Evolutionary conservation across 257 asterid species (phyloP).

Genomic region (Thymus quinquecostatus): DNA sequence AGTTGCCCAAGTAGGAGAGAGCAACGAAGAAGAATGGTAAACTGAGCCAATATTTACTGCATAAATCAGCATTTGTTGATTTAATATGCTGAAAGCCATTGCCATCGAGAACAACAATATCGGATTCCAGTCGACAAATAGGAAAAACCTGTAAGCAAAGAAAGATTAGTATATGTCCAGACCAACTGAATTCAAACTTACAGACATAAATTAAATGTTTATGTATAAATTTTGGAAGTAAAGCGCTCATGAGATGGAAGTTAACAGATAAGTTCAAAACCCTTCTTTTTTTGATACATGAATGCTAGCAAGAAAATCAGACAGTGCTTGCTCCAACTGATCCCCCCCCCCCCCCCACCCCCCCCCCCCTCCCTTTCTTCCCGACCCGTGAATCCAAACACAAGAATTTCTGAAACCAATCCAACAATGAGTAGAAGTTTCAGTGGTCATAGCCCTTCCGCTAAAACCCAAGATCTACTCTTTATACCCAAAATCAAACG

Average conservation of each 20-base stretch:
- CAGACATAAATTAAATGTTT: not conserved
- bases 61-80: conserved; percentile 43
- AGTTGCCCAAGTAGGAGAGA: conserved; percentile 24
- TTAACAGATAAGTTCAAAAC: no score
- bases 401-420: no score
- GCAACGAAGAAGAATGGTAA: conserved; percentile 35
- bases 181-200: not conserved
- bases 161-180: not conserved
- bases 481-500: not conserved
- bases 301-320: no score
- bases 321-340: no score
- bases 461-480: conserved; percentile 26
- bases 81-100: conserved; percentile 27
- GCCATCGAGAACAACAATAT: not conserved
- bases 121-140: conserved; percentile 3
- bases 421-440: no score
- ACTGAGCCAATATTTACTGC: conserved; percentile 30
- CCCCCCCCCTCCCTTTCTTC: no score
- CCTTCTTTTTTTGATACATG: no score
- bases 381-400: no score
- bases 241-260: not conserved
- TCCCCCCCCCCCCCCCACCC: no score
- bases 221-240: not conserved
- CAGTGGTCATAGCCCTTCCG: no score
- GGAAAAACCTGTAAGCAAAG: not conserved